phyloP scores from a whole-genome alignment of 2,329 filamentous ascomycete genomes.

The Neurospora sp. region DNA sequence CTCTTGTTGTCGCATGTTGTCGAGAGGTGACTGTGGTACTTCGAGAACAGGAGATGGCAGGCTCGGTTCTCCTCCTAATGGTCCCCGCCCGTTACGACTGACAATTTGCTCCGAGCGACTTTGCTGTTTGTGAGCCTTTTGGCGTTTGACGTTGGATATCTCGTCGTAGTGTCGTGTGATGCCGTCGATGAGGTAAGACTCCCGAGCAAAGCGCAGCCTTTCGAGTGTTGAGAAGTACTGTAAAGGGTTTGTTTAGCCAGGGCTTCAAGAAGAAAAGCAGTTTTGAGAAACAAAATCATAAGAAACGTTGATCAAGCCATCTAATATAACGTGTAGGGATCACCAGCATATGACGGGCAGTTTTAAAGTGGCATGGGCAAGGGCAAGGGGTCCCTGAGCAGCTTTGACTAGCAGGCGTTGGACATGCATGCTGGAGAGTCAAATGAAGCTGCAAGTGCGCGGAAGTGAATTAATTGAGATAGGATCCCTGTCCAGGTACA shows the following conservation, averaged over 20 bases:
- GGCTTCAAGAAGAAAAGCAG: constrained; percentile 1
- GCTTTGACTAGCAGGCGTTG: constrained; percentile 11
- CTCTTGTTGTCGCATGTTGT: constrained; percentile 46
- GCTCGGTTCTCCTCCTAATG: constrained; percentile 13
- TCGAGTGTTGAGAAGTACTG: constrained; percentile 68
- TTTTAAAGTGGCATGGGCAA: neutral
- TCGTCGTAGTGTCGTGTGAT: constrained; percentile 28
- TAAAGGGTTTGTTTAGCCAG: constrained; percentile 11
- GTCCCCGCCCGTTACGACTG: constrained; percentile 19
- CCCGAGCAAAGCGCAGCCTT: constrained; percentile 54
- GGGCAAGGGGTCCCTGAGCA: constrained; percentile 5
- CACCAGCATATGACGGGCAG: neutral
- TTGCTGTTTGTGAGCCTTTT: constrained; percentile 20
- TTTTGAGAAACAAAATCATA: neutral
- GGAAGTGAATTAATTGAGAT: neutral
- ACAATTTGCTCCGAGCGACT: constrained; percentile 22
- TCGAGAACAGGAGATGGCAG: constrained; percentile 16
- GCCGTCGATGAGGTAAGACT: constrained; percentile 23
- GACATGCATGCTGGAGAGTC: constrained; percentile 17
- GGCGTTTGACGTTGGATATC: constrained; percentile 22
- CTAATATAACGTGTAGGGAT: neutral
- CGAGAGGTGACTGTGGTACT: constrained; percentile 51
- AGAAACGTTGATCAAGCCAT: neutral
- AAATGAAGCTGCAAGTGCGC: constrained; percentile 13
- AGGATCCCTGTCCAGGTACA: neutral